These are phyloP conservation scores for Boechera divaricarpa DNA, from an alignment of 345 rosid genomes.

Conservation along the genomic window DNA sequence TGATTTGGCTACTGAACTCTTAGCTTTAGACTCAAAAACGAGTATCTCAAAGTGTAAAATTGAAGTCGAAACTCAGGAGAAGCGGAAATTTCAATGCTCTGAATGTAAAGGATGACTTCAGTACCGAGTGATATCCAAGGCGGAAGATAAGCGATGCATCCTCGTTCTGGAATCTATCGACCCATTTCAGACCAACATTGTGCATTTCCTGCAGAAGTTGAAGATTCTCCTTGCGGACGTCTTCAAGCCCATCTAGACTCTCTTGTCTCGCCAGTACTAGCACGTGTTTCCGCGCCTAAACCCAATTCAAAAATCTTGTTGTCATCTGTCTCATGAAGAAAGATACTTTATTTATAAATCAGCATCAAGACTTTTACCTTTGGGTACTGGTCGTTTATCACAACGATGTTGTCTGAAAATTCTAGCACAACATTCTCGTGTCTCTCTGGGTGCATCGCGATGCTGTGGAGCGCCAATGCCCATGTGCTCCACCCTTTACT, in stretches of 20 bases:
- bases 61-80: background rate
- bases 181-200: constrained; percentile 77
- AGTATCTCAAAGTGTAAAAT: background rate
- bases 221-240: constrained; percentile 68
- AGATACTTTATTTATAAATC: background rate
- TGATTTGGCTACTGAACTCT: constrained; percentile 14
- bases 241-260: constrained; percentile 72
- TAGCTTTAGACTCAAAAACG: background rate
- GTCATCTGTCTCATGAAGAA: constrained; percentile 20
- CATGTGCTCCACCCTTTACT: constrained; percentile 72
- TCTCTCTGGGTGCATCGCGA: constrained; percentile 78
- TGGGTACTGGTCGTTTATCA: constrained; percentile 79
- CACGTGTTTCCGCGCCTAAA: constrained; percentile 78
- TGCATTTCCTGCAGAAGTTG: constrained; percentile 67
- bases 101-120: constrained; percentile 23
- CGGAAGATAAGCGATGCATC: constrained; percentile 78
- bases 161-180: constrained; percentile 65
- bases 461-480: constrained; percentile 76
- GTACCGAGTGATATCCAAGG: constrained; percentile 94
- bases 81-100: background rate
- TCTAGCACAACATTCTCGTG: constrained; percentile 67
- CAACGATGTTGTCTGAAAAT: constrained; percentile 62
- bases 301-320: background rate
- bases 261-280: constrained; percentile 65
- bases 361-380: constrained; percentile 56